Conservation (phyloP, 164 flowering plant species). For the grape (Vitis vinifera) region DNA sequence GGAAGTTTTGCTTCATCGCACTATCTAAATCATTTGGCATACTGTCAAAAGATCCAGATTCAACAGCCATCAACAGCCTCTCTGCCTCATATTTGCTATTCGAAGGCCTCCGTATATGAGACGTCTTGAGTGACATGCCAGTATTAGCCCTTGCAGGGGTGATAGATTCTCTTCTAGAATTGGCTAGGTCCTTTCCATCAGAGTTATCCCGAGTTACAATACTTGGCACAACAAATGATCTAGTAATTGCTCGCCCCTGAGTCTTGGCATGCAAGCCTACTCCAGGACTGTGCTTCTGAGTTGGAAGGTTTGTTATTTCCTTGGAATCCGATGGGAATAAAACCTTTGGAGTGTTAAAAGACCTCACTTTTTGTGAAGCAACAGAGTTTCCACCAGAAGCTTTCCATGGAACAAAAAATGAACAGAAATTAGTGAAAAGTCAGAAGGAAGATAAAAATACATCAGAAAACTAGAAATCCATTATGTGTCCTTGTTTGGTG, state of each 20-base stretch:
- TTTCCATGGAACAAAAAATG: slow-evolving; percentile 22
- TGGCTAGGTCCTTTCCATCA: slow-evolving; percentile 36
- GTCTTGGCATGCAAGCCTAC: slow-evolving; percentile 26
- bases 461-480: not conserved
- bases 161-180: slow-evolving; percentile 45
- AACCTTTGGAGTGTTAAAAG: slow-evolving; percentile 33
- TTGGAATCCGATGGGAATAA: slow-evolving; percentile 28
- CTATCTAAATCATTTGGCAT: slow-evolving; percentile 22
- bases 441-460: not conserved
- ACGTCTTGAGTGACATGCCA: slow-evolving; percentile 42
- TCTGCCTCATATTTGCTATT: slow-evolving; percentile 32
- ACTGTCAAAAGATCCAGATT: slow-evolving; percentile 27
- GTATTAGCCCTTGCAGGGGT: slow-evolving; percentile 37
- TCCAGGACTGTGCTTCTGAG: slow-evolving; percentile 39
- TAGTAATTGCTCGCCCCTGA: slow-evolving; percentile 25
- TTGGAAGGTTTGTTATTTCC: slow-evolving; percentile 29
- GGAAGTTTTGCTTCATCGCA: slow-evolving; percentile 21
- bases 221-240: slow-evolving; percentile 44
- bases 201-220: slow-evolving; percentile 56
- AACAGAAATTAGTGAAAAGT: not conserved
- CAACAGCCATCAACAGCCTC: slow-evolving; percentile 26
- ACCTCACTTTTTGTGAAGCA: slow-evolving; percentile 33
- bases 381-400: slow-evolving; percentile 51
- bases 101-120: slow-evolving; percentile 51
- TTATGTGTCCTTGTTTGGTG: not conserved